Evolutionary conservation across 306 rosid genomes (phyloP).

Genomic region (Casuarina cunninghamiana): DNA sequence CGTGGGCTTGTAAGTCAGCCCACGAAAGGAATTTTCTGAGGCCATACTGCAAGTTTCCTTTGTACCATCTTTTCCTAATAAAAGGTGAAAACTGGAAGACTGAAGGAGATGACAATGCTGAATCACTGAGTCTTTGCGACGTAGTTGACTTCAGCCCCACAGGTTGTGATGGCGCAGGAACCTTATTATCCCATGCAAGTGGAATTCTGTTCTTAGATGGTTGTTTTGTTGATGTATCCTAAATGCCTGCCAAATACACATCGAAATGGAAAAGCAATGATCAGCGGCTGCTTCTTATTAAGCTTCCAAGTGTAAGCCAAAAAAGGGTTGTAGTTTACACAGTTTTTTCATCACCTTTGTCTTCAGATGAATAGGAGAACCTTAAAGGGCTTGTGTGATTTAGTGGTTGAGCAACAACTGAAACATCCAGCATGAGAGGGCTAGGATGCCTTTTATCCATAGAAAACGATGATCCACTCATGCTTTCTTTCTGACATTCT

Average conservation of each 20-base stretch:
- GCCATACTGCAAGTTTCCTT: constrained; percentile 31
- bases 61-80: constrained; percentile 25
- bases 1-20: constrained; percentile 29
- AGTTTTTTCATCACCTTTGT: constrained; percentile 45
- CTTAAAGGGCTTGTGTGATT: constrained; percentile 39
- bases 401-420: constrained; percentile 37
- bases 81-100: too few relatives aligned
- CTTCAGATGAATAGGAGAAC: constrained; percentile 37
- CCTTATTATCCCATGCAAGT: constrained; percentile 33
- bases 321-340: constrained; percentile 14
- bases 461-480: constrained; percentile 32
- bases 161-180: constrained; percentile 29
- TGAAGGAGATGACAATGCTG: too few relatives aligned
- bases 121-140: constrained; percentile 31
- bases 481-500: constrained; percentile 51
- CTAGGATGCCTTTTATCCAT: constrained; percentile 36
- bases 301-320: not conserved
- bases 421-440: constrained; percentile 36
- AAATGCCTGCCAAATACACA: constrained; percentile 38
- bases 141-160: constrained; percentile 39
- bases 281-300: constrained; percentile 8
- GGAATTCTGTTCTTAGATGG: constrained; percentile 40
- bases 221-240: constrained; percentile 33
- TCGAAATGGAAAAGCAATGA: constrained; percentile 20
- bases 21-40: constrained; percentile 33